Conservation (phyloP, 129 eudicot species). For the Chrysanthemum makinoi region DNA sequence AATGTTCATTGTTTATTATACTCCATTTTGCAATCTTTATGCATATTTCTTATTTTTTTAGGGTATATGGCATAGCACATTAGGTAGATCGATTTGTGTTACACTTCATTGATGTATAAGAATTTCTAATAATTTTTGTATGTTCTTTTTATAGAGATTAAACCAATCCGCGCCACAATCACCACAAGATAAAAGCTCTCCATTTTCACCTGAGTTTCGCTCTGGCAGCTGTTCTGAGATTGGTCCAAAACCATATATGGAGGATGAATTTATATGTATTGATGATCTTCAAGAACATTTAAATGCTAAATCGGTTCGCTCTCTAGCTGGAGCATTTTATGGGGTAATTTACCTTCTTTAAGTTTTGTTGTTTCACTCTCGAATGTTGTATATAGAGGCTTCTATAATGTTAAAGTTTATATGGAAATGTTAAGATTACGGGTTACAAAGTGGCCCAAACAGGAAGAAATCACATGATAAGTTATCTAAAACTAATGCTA, state of each 20-base stretch:
- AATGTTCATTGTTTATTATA: neutral
- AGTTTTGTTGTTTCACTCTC: neutral
- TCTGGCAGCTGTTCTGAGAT: slow-evolving; percentile 88
- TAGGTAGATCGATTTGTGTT: neutral
- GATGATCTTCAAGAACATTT: slow-evolving; percentile 62
- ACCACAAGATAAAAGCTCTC: slow-evolving; percentile 44
- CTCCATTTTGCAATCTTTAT: neutral
- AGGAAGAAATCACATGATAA: too few species aligned
- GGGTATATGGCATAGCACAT: slow-evolving; percentile 1
- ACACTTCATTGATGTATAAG: neutral
- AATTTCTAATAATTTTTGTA: slow-evolving; percentile 13
- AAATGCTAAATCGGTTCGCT: slow-evolving; percentile 31
- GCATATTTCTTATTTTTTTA: neutral
- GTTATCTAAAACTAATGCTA: neutral
- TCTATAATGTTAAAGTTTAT: too few species aligned
- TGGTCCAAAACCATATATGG: slow-evolving; percentile 79
- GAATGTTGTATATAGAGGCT: neutral
- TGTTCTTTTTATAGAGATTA: slow-evolving; percentile 27
- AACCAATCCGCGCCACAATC: slow-evolving; percentile 31
- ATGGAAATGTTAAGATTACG: too few species aligned
- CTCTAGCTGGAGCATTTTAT: slow-evolving; percentile 79
- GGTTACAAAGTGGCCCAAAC: too few species aligned
- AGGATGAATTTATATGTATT: slow-evolving; percentile 79
- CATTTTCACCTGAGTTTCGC: slow-evolving; percentile 52
- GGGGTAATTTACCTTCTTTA: slow-evolving; percentile 50